A percentile compares a stretch with the other conserved stretches of the same genome.
These are phyloP conservation scores for Arthroderma sp. DNA, from an alignment of 2,329 filamentous ascomycete species.

Conservation along the genomic window DNA sequence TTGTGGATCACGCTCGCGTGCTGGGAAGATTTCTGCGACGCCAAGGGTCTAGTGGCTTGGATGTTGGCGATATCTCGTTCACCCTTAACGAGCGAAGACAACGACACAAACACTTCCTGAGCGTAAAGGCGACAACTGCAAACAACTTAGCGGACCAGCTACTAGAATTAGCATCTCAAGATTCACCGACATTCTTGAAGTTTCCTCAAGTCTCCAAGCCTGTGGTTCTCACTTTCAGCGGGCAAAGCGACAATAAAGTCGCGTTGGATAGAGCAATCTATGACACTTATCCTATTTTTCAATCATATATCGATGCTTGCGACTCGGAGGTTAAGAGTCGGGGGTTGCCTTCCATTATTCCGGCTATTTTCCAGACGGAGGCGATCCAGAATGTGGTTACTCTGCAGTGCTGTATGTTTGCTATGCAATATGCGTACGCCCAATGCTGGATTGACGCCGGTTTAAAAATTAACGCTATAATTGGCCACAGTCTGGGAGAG, in stretches of 20 bases:
- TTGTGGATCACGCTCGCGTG: too few relatives aligned
- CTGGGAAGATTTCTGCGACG: too few relatives aligned
- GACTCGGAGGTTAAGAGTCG: slow-evolving; percentile 15
- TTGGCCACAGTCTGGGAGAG: slow-evolving; percentile 27
- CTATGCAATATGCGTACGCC: slow-evolving; percentile 26
- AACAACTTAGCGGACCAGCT: too few relatives aligned
- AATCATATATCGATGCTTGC: slow-evolving; percentile 23
- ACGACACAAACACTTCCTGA: too few relatives aligned
- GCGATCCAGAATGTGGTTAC: slow-evolving; percentile 9
- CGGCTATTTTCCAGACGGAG: slow-evolving; percentile 9
- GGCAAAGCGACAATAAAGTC: slow-evolving; percentile 20
- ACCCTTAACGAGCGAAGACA: slow-evolving; percentile 51
- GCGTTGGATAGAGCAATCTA: slow-evolving; percentile 18
- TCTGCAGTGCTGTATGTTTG: slow-evolving; percentile 26
- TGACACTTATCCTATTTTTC: slow-evolving; percentile 15
- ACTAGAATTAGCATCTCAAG: too few relatives aligned
- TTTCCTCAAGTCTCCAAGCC: too few relatives aligned
- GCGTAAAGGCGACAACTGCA: too few relatives aligned
- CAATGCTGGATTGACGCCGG: slow-evolving; percentile 26
- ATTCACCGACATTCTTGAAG: too few relatives aligned
- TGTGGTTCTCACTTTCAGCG: slow-evolving; percentile 26
- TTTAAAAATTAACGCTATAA: slow-evolving; percentile 18
- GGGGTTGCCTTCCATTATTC: slow-evolving; percentile 15
- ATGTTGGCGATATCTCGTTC: slow-evolving; percentile 45
- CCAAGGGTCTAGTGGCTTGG: too few relatives aligned